phyloP scores from a whole-genome alignment of 2,329 filamentous ascomycete genomes.

The Arthrobotrys entomopaga region DNA sequence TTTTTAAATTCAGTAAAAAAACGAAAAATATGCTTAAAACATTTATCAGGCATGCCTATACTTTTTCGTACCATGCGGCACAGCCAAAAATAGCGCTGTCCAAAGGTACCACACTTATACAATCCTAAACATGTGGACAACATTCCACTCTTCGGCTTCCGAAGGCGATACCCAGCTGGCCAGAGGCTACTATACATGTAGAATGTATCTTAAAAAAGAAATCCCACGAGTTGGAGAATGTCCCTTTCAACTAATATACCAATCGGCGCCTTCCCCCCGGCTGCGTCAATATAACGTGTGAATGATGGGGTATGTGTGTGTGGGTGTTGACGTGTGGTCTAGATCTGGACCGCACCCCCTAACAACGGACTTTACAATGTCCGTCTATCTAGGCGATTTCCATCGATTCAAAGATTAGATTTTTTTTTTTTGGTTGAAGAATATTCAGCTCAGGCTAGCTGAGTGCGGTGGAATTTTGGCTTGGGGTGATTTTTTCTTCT shows the following conservation, averaged over 20 bases:
- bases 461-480: conserved; percentile 19
- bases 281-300: conserved; percentile 5
- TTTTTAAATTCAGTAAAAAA: too few relatives aligned
- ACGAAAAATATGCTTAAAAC: too few relatives aligned
- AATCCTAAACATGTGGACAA: conserved; percentile 39
- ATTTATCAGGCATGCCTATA: conserved; percentile 11
- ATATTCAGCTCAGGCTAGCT: conserved; percentile 8
- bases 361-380: too few relatives aligned
- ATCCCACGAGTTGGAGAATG: conserved; percentile 9
- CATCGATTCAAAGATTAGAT: neutral
- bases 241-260: neutral
- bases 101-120: conserved; percentile 45
- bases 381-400: neutral
- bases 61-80: conserved; percentile 26
- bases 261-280: conserved; percentile 1
- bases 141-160: conserved; percentile 36
- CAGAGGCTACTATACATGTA: too few relatives aligned
- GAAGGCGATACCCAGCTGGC: neutral
- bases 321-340: conserved; percentile 2
- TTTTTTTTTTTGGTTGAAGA: too few relatives aligned
- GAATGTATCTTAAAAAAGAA: conserved; percentile 14
- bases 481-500: too few relatives aligned
- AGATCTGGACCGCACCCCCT: conserved; percentile 20
- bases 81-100: conserved; percentile 43
- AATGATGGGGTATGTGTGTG: conserved; percentile 1